Percentiles rank a stretch among this genome's conserved stretches.
phyloP scores from a whole-genome alignment of 371 early-diverging fungal genomes.

The Amoeboaphelidium protococcarum region DNA sequence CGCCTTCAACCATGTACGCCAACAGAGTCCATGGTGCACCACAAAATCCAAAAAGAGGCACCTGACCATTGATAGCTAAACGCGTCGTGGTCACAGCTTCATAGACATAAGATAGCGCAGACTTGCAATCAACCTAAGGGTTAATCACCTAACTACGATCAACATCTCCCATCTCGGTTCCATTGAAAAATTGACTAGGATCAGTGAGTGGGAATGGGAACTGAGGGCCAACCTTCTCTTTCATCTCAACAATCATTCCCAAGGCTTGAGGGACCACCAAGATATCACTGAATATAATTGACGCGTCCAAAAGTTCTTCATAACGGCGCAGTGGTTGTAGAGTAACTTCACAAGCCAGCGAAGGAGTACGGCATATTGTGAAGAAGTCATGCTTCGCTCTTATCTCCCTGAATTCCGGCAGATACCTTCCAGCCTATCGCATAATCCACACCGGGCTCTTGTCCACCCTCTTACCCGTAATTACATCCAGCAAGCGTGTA shows the following conservation, averaged over 20 bases:
- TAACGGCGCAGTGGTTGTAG: constrained; percentile 87
- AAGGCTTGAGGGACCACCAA: constrained; percentile 88
- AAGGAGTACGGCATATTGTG: constrained; percentile 69
- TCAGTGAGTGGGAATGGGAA: constrained; percentile 53
- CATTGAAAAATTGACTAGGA: no score
- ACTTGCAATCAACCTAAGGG: constrained; percentile 34
- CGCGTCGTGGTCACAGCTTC: constrained; percentile 83
- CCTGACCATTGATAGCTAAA: constrained; percentile 48
- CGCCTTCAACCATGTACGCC: constrained; percentile 84
- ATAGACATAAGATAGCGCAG: constrained; percentile 67
- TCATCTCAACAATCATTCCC: constrained; percentile 77
- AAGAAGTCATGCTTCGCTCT: constrained; percentile 73
- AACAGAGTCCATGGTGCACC: constrained; percentile 96
- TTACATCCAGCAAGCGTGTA: constrained; percentile 63
- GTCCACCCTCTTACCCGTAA: constrained; percentile 60
- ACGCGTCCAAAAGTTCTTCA: constrained; percentile 62
- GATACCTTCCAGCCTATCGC: constrained; percentile 92
- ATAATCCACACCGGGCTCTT: constrained; percentile 59
- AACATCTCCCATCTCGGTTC: no score
- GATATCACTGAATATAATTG: constrained; percentile 94
- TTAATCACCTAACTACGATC: no score
- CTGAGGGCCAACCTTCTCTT: constrained; percentile 70
- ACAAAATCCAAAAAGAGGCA: constrained; percentile 76
- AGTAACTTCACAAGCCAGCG: constrained; percentile 75
- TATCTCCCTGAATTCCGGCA: constrained; percentile 74